Evolutionary conservation across 768 basidiomycete genomes (phyloP), one percentile per base, ranked within the genome.

Genomic region (Lactifluus volemus): DNA sequence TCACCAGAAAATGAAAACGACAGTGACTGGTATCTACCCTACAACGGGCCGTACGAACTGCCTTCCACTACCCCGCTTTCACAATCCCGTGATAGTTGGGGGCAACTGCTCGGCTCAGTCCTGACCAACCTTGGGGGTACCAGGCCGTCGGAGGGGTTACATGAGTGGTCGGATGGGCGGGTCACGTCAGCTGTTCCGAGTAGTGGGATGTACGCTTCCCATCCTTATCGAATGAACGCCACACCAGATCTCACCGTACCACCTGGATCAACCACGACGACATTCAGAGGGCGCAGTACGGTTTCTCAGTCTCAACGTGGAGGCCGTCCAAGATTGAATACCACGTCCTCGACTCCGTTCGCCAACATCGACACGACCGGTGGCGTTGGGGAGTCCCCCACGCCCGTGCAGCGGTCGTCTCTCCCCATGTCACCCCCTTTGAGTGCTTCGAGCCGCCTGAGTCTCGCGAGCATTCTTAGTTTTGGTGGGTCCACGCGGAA

Each of bases 361-460:
- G 72, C 78, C 66, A 76, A 75, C 60, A 69, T 79, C 5, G 79
- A 80, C 65, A 69, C 75, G 39, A 70, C 76, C 5, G 85, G 83
- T 34, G 86, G 84, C 29, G 79, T 89, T 21, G 87, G 87, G 32
- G 84, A 86, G 62, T 81, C 84, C 0, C 89, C 88, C 4, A 71
- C 63, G 64, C 38, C 68, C 63, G 6, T 74, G 70, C 58, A 68
- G 56, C 70, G 63, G 52, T 70, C 50, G 70, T 70, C 65, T 69
- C 73, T 58, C 14, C 17, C 58, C 25, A 11, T 39, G 21, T 49
- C 52, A 12, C 34, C 71, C 1, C 63, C 69, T 4, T 32, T 62
- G 48, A 54, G 19, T 0, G 45, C 67, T 32, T 62, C 67, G 44
- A 78, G 77, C 67, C 76, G 84, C 8, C 72, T 73, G n/a, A 85